phyloP scores from a whole-genome alignment of 129 eudicot genomes.

The Tagetes patula region DNA sequence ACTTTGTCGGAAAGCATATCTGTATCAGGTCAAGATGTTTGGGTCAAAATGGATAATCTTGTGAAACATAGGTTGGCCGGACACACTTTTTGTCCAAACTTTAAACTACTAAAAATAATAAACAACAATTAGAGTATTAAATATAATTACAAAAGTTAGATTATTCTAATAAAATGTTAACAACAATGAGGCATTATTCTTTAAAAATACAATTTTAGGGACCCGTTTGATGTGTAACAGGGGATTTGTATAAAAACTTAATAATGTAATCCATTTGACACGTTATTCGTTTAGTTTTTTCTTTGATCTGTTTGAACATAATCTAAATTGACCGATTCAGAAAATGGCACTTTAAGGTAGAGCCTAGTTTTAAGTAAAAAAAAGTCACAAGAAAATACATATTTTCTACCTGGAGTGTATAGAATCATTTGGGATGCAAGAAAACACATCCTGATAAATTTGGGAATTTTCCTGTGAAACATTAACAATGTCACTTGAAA shows the following conservation, averaged over 20 bases:
- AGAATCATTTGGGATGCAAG: constrained; percentile 82
- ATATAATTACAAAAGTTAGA: neutral
- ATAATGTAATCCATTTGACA: neutral
- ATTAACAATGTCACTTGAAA: constrained; percentile 22
- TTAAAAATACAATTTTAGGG: neutral
- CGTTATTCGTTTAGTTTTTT: neutral
- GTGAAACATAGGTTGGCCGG: neutral
- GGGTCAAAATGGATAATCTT: constrained; percentile 7
- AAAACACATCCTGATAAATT: constrained; percentile 78
- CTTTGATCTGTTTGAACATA: neutral
- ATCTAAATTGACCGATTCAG: neutral
- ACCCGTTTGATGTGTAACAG: neutral
- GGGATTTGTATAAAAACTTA: neutral
- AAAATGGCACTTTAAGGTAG: neutral
- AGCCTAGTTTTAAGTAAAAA: neutral
- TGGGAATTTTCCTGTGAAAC: constrained; percentile 60
- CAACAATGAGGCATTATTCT: neutral
- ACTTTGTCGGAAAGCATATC: constrained; percentile 77
- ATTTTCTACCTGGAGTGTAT: constrained; percentile 76
- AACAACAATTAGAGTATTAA: neutral
- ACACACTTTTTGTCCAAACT: neutral
- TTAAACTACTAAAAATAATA: neutral
- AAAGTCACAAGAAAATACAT: neutral
- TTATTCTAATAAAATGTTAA: neutral
- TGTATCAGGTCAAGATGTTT: constrained; percentile 24